A percentile compares a stretch with the other conserved stretches of the same genome.
These are phyloP conservation scores for Malassezia brasiliensis DNA, from an alignment of 1,284 basidiomycete genomes.

Conservation along the genomic window DNA sequence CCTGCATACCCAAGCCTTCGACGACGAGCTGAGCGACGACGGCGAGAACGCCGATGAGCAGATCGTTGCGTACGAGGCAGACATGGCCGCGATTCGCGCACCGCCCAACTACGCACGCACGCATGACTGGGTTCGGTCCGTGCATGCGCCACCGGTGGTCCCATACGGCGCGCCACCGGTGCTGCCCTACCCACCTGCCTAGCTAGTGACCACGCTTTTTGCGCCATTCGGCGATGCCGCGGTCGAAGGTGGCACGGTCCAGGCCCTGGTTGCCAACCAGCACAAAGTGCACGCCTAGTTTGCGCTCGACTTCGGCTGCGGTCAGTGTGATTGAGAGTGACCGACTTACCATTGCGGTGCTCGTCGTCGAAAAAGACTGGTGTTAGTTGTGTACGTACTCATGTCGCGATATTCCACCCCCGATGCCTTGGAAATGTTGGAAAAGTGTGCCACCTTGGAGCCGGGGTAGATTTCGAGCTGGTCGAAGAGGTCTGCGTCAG, in stretches of 20 bases:
- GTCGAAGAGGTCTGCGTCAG: constrained; percentile 27
- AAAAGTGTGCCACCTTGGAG: constrained; percentile 39
- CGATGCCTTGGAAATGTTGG: constrained; percentile 24
- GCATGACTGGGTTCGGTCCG: constrained; percentile 7
- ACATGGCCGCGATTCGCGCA: constrained; percentile 12
- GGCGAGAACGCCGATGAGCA: constrained; percentile 18
- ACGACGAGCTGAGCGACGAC: constrained; percentile 41
- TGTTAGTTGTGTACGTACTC: constrained; percentile 13
- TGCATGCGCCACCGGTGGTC: constrained; percentile 4
- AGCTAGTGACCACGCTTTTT: constrained; percentile 19
- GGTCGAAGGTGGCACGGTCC: constrained; percentile 32
- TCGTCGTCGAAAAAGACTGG: constrained; percentile 45
- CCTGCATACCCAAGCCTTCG: constrained; percentile 32
- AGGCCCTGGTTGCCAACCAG: constrained; percentile 32
- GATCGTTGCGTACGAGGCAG: constrained; percentile 3
- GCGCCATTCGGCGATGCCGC: constrained; percentile 31
- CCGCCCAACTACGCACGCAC: not conserved
- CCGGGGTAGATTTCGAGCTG: constrained; percentile 45
- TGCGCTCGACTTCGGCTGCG: constrained; percentile 30
- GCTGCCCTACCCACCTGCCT: constrained; percentile 14
- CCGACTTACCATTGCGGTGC: constrained; percentile 21
- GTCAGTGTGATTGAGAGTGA: not conserved
- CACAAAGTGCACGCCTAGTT: constrained; percentile 45
- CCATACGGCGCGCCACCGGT: constrained; percentile 2
- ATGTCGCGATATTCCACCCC: constrained; percentile 38